These are phyloP conservation scores for Trichoderma polysporum DNA, from an alignment of 2,329 filamentous ascomycete species.

Conservation along the genomic window DNA sequence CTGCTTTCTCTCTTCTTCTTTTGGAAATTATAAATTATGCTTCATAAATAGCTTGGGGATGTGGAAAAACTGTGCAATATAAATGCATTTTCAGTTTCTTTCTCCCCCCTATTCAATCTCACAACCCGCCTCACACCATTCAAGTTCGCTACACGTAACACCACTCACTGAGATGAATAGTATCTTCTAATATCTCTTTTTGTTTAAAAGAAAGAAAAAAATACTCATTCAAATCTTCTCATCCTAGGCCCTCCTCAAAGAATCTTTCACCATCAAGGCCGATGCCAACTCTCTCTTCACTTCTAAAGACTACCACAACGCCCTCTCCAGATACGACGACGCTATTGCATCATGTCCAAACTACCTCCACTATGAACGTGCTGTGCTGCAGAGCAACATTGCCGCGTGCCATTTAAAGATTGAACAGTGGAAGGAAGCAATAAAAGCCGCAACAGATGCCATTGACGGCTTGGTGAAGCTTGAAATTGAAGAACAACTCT, in stretches of 20 bases:
- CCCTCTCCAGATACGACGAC: slow-evolving; percentile 78
- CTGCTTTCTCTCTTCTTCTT: neutral
- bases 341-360: slow-evolving; percentile 76
- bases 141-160: neutral
- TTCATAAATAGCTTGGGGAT: too few species aligned
- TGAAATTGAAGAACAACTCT: slow-evolving; percentile 39
- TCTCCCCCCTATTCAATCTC: neutral
- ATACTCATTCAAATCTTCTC: neutral
- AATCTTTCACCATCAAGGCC: slow-evolving; percentile 71
- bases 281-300: slow-evolving; percentile 80
- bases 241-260: slow-evolving; percentile 61
- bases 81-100: neutral
- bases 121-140: neutral
- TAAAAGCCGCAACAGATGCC: slow-evolving; percentile 69
- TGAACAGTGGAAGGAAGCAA: slow-evolving; percentile 79
- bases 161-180: neutral
- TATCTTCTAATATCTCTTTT: neutral
- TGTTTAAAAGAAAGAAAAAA: too few species aligned
- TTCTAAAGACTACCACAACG: slow-evolving; percentile 68
- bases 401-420: slow-evolving; percentile 85
- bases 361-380: slow-evolving; percentile 84
- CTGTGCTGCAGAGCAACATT: slow-evolving; percentile 85
- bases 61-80: neutral
- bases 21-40: neutral
- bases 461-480: slow-evolving; percentile 71